Conservation (phyloP, 1,139 yeast genomes). For the Blastobotrys aristatus region DNA sequence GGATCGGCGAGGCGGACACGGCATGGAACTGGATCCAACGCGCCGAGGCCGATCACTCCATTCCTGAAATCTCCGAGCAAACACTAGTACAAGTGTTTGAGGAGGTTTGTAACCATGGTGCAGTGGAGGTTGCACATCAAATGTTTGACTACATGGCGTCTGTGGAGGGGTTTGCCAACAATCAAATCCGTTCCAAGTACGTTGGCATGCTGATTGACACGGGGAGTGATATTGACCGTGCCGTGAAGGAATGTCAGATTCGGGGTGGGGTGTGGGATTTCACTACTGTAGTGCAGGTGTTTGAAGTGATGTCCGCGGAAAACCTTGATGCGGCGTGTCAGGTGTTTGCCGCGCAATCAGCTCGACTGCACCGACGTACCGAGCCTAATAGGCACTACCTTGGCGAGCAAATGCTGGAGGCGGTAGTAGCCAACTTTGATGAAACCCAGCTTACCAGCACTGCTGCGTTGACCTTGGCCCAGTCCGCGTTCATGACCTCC, state of each 20-base stretch:
- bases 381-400: not conserved
- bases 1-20: conserved; percentile 26
- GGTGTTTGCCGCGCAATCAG: conserved; percentile 24
- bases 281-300: conserved; percentile 27
- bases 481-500: conserved; percentile 22
- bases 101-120: conserved; percentile 22
- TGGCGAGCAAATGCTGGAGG: conserved; percentile 11
- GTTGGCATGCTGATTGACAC: conserved; percentile 20
- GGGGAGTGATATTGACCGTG: conserved; percentile 26
- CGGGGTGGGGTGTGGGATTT: conserved; percentile 34
- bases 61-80: conserved; percentile 19
- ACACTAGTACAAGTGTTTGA: conserved; percentile 23
- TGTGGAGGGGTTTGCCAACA: conserved; percentile 15
- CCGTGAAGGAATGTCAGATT: conserved; percentile 31
- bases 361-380: conserved; percentile 12
- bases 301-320: conserved; percentile 19
- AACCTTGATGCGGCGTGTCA: conserved; percentile 25
- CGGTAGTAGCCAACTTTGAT: not conserved
- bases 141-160: conserved; percentile 30
- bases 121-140: conserved; percentile 21
- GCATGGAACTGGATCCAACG: conserved; percentile 35
- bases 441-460: not conserved
- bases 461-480: conserved; percentile 20
- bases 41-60: conserved; percentile 23
- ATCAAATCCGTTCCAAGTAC: conserved; percentile 25